A percentile compares a stretch with the other conserved stretches of the same genome.
phyloP scores from a whole-genome alignment of 345 rosid genomes.

The Ailanthus altissimus region DNA sequence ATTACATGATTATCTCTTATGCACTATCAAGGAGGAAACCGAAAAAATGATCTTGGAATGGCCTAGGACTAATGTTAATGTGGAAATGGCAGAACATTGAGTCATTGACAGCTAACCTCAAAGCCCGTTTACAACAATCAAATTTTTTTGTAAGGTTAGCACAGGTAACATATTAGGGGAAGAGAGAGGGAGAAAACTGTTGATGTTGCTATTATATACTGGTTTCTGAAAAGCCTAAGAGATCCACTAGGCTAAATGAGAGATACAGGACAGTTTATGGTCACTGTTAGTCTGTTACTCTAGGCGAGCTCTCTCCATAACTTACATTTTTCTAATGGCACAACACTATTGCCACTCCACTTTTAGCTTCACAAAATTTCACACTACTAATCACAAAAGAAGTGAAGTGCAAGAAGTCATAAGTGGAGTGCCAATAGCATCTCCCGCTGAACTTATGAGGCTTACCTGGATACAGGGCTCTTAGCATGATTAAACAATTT shows the following conservation, averaged over 20 bases:
- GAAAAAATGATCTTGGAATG: background rate
- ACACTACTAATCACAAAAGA: background rate
- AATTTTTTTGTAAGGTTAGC: background rate
- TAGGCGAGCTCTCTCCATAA: background rate
- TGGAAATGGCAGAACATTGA: background rate
- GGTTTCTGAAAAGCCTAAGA: background rate
- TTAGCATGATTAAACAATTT: background rate
- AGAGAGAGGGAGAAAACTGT: background rate
- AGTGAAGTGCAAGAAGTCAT: background rate
- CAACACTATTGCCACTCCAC: background rate
- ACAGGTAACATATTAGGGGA: background rate
- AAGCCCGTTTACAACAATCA: slow-evolving; percentile 2
- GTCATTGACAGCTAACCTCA: background rate
- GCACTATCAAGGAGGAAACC: background rate
- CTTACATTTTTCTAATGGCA: background rate
- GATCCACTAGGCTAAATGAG: background rate
- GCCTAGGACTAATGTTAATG: background rate
- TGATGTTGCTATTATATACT: background rate
- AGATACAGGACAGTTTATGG: background rate
- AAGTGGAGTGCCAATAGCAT: background rate
- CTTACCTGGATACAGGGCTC: background rate
- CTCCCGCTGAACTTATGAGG: background rate
- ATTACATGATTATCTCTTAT: background rate
- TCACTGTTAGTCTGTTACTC: background rate
- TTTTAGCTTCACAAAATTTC: slow-evolving; percentile 10